Evolutionary conservation across 179 eudicot genomes (phyloP).

Genomic region (Spinacia oleracea): DNA sequence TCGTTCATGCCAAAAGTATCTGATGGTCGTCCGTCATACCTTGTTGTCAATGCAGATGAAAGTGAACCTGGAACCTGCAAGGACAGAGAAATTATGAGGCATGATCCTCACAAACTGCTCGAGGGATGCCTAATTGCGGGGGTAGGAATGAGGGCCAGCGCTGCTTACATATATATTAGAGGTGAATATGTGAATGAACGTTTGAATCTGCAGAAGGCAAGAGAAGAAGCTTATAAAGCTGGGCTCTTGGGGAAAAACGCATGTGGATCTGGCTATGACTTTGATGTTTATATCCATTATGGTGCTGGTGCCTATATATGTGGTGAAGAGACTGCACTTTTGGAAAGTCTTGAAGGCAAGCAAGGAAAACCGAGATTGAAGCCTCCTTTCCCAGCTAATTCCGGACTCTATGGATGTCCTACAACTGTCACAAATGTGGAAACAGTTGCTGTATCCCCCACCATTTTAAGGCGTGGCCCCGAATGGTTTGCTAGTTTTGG

Average conservation of each 20-base stretch:
- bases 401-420: conserved; percentile 80
- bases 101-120: conserved; percentile 89
- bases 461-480: conserved; percentile 90
- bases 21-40: conserved; percentile 95
- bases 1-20: conserved; percentile 98
- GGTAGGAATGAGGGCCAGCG: conserved; percentile 90
- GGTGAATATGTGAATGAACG: conserved; percentile 96
- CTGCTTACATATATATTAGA: conserved; percentile 87
- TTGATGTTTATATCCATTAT: conserved; percentile 89
- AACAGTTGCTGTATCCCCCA: conserved; percentile 95
- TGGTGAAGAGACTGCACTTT: conserved; percentile 97
- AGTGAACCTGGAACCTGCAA: conserved; percentile 99
- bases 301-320: conserved; percentile 98
- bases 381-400: conserved; percentile 98
- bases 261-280: conserved; percentile 96
- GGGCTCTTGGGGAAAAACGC: conserved; percentile 88
- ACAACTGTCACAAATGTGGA: conserved; percentile 97
- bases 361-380: conserved; percentile 98
- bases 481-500: conserved; percentile 98
- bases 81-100: conserved; percentile 96
- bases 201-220: conserved; percentile 70
- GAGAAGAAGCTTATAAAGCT: conserved; percentile 84
- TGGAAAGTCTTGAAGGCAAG: conserved; percentile 95
- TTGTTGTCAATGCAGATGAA: conserved; percentile 98
- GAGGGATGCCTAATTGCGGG: conserved; percentile 97